phyloP scores from a whole-genome alignment of 306 rosid species.

The Elaeagnus macrophylla region DNA sequence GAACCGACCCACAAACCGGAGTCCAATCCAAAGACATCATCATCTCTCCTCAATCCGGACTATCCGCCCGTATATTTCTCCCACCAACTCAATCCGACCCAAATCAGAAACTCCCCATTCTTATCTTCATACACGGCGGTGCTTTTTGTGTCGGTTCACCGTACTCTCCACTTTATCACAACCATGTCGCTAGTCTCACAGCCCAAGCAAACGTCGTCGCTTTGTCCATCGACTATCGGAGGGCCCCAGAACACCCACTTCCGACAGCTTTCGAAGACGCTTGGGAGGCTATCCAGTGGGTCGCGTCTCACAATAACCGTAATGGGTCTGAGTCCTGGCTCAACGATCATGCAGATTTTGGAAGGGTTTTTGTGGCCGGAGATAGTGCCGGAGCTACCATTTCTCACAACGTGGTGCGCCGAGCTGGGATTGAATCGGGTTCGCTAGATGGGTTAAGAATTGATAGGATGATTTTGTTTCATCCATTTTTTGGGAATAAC shows the following conservation, averaged over 20 bases:
- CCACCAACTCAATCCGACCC: conserved; percentile 14
- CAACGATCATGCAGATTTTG: background rate
- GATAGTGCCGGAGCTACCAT: conserved; percentile 16
- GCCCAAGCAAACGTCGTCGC: conserved; percentile 7
- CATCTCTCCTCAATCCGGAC: conserved; percentile 20
- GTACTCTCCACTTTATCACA: conserved; percentile 20
- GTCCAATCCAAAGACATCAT: conserved; percentile 32
- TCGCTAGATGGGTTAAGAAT: background rate
- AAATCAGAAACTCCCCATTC: conserved; percentile 15
- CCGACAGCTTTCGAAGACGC: conserved; percentile 10
- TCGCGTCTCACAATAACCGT: background rate
- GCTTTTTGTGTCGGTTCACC: conserved; percentile 25
- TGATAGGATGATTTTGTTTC: background rate
- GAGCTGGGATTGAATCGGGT: background rate
- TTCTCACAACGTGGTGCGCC: background rate
- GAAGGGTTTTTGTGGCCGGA: background rate
- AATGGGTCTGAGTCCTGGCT: conserved; percentile 6
- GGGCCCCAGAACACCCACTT: conserved; percentile 7
- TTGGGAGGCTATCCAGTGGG: conserved; percentile 2
- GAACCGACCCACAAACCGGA: conserved; percentile 21
- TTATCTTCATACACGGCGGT: conserved; percentile 33
- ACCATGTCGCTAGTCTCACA: conserved; percentile 4
- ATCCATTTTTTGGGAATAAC: conserved; percentile 6
- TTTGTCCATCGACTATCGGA: conserved; percentile 2
- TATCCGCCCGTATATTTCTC: conserved; percentile 25